Percentiles rank a stretch among this genome's conserved stretches.
Evolutionary conservation across 169 alveolate genomes (phyloP).

Genomic region (Babesia bovis): DNA sequence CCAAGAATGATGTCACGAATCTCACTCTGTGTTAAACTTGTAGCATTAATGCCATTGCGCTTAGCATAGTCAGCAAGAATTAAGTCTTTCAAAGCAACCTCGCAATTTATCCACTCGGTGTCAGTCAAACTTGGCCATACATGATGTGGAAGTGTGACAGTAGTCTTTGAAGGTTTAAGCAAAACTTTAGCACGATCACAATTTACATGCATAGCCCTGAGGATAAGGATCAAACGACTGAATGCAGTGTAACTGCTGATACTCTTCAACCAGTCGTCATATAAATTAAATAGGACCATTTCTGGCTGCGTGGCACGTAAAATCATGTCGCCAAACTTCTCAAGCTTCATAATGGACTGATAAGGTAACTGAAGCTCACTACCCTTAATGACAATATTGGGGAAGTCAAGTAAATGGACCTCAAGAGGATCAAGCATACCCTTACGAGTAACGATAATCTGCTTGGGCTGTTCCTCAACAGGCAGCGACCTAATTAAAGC

Average conservation of each 20-base stretch:
- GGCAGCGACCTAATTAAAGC: slow-evolving; percentile 99
- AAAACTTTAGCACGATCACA: slow-evolving; percentile 97
- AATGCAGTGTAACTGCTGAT: slow-evolving; percentile 98
- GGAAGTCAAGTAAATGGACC: slow-evolving; percentile 99
- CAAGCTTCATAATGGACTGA: slow-evolving; percentile 97
- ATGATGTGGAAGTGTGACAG: slow-evolving; percentile 98
- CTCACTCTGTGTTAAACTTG: slow-evolving; percentile 98
- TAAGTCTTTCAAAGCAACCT: slow-evolving; percentile 96
- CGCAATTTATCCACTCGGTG: slow-evolving; percentile 99
- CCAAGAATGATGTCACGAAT: slow-evolving; percentile 99
- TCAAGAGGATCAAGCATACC: slow-evolving; percentile 99
- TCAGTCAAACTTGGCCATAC: slow-evolving; percentile 99
- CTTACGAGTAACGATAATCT: slow-evolving; percentile 98
- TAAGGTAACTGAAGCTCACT: slow-evolving; percentile 98
- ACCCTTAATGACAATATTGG: slow-evolving; percentile 99
- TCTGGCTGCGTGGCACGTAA: slow-evolving; percentile 99
- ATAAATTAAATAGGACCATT: slow-evolving; percentile 97
- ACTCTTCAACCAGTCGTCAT: slow-evolving; percentile 99
- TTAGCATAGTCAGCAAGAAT: slow-evolving; percentile 98
- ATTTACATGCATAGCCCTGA: slow-evolving; percentile 97
- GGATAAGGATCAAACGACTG: slow-evolving; percentile 93
- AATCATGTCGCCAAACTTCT: slow-evolving; percentile 98
- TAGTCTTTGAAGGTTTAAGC: slow-evolving; percentile 94
- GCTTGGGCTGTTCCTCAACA: slow-evolving; percentile 99
- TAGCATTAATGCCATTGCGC: slow-evolving; percentile 97